Base-by-base conservation (phyloP, 2,329 filamentous ascomycete genomes). In the Arthrinium phaeospermum region DNA sequence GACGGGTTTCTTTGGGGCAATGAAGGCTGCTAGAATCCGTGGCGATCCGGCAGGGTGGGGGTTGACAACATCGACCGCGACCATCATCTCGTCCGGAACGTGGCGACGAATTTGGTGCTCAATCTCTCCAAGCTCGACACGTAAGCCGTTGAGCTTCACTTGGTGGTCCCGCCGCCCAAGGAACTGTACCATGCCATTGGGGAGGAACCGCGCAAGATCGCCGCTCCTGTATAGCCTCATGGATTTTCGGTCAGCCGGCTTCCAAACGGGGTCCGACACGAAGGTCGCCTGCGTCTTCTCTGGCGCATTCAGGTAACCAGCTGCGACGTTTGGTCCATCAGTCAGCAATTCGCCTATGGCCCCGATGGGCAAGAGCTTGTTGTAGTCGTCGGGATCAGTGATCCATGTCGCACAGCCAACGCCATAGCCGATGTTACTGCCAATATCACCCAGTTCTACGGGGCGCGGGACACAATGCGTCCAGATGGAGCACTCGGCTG, bases 121-220 rank as follows among this genome's bases (percentile, higher is more conserved):
- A 68, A 84, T 84, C 76, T 84, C 85, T 22, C 81, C 84, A 70
- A 85, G 78, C 78, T 84, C 88, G 72, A 86, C 80, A 73, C 85
- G 75, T 69, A 82, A 86, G 67, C 88, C 89, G 46, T 84, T 82
- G 14, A 88, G 77, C 75, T 88, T 88, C 49, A 88, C 81, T 75
- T 88, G 86, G 1, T 82, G 82, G 75, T 88, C 86, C 70, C 84
- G 85, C 64, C 86, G 82, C 61, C 85, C 85, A 64, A 85, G 70
- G 70, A 79, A 81, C 4, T 79, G 67, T n/a, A 83, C 75, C 61
- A 51, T 74, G 10, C 80, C 79, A 64, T 82, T 75, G 19, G 73
- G 73, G 49, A 78, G 72, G 27, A 80, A 81, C 44, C 74, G 73
- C 27, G 74, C 81, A 19, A 83, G 74, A 71, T 83, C 81, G n/a